Base-by-base conservation (phyloP, 2,329 filamentous ascomycete genomes). In the Lachnum nothofagi region DNA sequence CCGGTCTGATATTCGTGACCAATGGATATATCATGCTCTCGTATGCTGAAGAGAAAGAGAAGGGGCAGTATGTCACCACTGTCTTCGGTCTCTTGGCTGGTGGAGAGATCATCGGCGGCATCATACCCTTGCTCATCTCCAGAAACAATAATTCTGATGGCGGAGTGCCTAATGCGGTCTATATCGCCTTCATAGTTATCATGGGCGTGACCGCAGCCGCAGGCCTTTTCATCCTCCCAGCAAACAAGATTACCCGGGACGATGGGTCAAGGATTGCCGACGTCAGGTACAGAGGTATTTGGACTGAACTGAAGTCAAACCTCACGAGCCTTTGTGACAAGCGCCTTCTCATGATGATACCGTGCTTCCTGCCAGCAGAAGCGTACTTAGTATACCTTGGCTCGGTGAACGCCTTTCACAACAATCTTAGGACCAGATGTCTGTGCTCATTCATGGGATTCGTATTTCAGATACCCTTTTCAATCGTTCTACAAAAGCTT, bases 381-480 rank as follows among this genome's bases (percentile, higher is more conserved):
- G 60, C 57, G 20, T 67, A 64, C 40, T 54, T 67, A 14, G 64
- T 67, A 4, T 67, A 66, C 35, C 55, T 56, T n/a, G 65, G 65
- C 16, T 64, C 65, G 2, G 64, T 65, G 23, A 67, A 67, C 38
- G 57, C 62, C 4, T 63, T 49, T 44, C 60, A 61, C 53, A 64
- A 62, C 49, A 57, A 62, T 35, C 43, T 63, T n/a, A 45, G 60
- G n/a, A 60, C 60, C 8, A 48, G 61, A 42, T 57, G 55, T 12
- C 56, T 68, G 3, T 49, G 66, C 10, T 62, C 61, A 5, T 65
- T 68, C 49, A 56, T 65, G 37, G 54, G 63, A 3, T 60, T 65
- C 16, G 54, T 64, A 1, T 25, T 66, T 9, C 65, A 68, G 44
- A 64, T 67, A 7, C 62, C 63, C 4, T 56, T 55, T 16, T 61